A percentile compares a stretch with the other conserved stretches of the same genome.
These are phyloP conservation scores for Yarrowia bubula DNA, from an alignment of 805 yeast genomes.

Conservation along the genomic window DNA sequence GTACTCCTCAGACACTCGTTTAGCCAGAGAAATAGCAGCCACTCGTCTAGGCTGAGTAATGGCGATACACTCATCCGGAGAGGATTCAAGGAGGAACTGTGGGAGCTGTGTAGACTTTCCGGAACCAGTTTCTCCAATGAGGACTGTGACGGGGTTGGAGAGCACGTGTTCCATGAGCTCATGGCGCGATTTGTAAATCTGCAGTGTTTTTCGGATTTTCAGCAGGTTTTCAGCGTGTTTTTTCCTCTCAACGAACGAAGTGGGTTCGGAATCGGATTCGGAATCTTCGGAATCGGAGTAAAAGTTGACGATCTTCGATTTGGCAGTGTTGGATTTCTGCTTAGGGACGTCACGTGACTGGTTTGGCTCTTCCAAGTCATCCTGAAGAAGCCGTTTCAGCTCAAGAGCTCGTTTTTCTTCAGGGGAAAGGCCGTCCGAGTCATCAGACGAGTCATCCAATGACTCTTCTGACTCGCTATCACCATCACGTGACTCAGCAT, in stretches of 20 bases:
- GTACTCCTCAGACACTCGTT: slow-evolving; percentile 85
- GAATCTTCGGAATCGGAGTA: slow-evolving; percentile 33
- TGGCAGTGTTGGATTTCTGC: neutral
- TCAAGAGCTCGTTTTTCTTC: slow-evolving; percentile 13
- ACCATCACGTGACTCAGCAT: neutral
- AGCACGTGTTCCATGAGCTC: slow-evolving; percentile 56
- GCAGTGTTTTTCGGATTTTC: slow-evolving; percentile 57
- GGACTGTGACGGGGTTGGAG: slow-evolving; percentile 64
- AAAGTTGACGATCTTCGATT: slow-evolving; percentile 13
- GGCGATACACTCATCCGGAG: slow-evolving; percentile 57
- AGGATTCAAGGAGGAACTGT: slow-evolving; percentile 66
- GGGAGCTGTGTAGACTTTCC: slow-evolving; percentile 98
- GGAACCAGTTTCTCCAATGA: slow-evolving; percentile 96
- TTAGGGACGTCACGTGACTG: neutral
- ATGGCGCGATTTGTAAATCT: slow-evolving; percentile 71
- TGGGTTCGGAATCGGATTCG: neutral
- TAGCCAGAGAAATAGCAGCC: slow-evolving; percentile 92
- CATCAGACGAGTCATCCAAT: neutral
- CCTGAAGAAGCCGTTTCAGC: slow-evolving; percentile 6
- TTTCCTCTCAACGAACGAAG: neutral
- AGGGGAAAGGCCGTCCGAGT: neutral
- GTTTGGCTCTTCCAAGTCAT: neutral
- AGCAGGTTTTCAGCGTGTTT: slow-evolving; percentile 47
- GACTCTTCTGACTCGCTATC: neutral
- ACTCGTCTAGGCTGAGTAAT: slow-evolving; percentile 98